Evolutionary conservation across 148 eudicot genomes (phyloP).

Genomic region (Fagopyrum esculentum): DNA sequence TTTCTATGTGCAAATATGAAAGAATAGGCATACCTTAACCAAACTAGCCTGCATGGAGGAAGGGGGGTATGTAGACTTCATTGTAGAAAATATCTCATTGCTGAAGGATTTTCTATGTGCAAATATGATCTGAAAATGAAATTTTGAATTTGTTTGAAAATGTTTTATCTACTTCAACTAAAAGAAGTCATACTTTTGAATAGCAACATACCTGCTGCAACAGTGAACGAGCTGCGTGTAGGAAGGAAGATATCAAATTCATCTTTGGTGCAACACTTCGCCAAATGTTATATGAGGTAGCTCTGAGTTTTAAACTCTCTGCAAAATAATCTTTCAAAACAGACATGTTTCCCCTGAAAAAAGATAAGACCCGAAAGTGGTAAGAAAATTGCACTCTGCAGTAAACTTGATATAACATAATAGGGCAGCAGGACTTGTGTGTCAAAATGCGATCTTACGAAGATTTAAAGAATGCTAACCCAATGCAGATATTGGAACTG

Average conservation of each 20-base stretch:
- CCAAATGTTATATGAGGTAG: slow-evolving; percentile 58
- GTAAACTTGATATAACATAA: neutral
- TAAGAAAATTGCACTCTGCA: neutral
- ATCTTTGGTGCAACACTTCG: slow-evolving; percentile 28
- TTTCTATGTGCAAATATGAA: too few species aligned
- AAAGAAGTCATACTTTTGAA: neutral
- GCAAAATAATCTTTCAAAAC: slow-evolving; percentile 46
- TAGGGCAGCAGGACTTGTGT: neutral
- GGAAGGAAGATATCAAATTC: slow-evolving; percentile 35
- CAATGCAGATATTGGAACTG: neutral
- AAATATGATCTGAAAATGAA: slow-evolving; percentile 55
- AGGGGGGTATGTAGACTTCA: slow-evolving; percentile 32
- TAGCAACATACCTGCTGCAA: slow-evolving; percentile 56
- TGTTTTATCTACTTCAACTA: neutral
- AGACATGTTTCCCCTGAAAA: slow-evolving; percentile 36
- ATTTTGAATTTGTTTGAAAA: slow-evolving; percentile 2
- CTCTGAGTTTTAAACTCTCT: slow-evolving; percentile 57
- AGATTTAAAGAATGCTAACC: neutral
- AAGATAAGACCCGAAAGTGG: neutral
- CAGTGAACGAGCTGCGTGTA: slow-evolving; percentile 48
- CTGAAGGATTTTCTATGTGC: slow-evolving; percentile 73
- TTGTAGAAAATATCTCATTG: slow-evolving; percentile 36
- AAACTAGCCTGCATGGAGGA: slow-evolving; percentile 26
- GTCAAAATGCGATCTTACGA: neutral
- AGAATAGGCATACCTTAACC: slow-evolving; percentile 27